These are phyloP conservation scores for Myriosclerotinia curreyana DNA, from an alignment of 2,329 filamentous ascomycete species.

Conservation along the genomic window DNA sequence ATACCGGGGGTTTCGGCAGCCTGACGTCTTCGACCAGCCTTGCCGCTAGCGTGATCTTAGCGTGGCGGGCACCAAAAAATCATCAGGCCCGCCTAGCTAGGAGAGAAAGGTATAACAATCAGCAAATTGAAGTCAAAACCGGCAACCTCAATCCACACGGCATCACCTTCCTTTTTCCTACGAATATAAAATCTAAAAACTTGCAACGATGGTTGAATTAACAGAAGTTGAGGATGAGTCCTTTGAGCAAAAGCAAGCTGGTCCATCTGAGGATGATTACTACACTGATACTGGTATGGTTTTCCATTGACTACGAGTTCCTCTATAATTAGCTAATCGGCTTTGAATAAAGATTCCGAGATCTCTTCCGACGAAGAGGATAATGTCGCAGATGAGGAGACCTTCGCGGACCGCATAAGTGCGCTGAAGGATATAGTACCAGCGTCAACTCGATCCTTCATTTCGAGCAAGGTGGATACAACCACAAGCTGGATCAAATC, in stretches of 20 bases:
- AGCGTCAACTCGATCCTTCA: constrained; percentile 65
- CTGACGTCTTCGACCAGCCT: constrained; percentile 20
- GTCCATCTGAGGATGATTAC: constrained; percentile 69
- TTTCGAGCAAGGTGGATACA: constrained; percentile 57
- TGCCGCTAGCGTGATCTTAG: constrained; percentile 18
- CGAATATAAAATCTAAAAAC: background rate
- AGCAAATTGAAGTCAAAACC: background rate
- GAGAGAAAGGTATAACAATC: constrained; percentile 4
- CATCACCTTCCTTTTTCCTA: background rate
- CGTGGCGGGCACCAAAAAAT: constrained; percentile 18
- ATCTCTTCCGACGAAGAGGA: constrained; percentile 78
- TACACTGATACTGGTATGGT: constrained; percentile 85
- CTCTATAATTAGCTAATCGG: constrained; percentile 26
- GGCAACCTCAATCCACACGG: background rate
- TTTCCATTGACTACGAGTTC: constrained; percentile 12
- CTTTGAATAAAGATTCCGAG: constrained; percentile 61
- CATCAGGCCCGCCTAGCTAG: background rate
- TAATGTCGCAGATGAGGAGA: constrained; percentile 55
- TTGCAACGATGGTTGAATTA: constrained; percentile 81
- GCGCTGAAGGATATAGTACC: constrained; percentile 76
- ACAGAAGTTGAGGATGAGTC: constrained; percentile 97
- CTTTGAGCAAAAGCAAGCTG: constrained; percentile 70
- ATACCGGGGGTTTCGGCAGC: background rate
- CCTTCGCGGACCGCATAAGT: constrained; percentile 64
- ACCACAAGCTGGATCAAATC: constrained; percentile 57